Evolutionary conservation across 2,329 filamentous ascomycete genomes (phyloP).

Genomic region (Endothia cerciana): DNA sequence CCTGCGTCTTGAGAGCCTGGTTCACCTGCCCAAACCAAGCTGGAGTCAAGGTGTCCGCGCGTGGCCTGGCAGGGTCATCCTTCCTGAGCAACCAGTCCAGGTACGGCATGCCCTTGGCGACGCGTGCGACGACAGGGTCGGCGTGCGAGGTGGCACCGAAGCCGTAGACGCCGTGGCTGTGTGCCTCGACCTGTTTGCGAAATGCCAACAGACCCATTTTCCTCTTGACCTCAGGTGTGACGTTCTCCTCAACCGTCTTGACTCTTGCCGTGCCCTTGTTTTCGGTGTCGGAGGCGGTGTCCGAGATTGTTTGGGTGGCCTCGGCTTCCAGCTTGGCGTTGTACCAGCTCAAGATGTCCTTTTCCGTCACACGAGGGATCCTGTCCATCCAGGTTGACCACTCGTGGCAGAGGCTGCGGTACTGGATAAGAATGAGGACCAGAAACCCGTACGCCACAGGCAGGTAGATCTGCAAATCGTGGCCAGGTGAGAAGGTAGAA

Average conservation of each 20-base stretch:
- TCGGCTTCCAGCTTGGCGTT: conserved; percentile 36
- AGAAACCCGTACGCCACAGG: conserved; percentile 58
- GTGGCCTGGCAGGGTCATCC: conserved; percentile 35
- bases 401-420: conserved; percentile 56
- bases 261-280: conserved; percentile 14
- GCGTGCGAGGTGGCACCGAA: conserved; percentile 21
- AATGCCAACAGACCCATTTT: conserved; percentile 36
- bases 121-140: conserved; percentile 33
- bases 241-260: conserved; percentile 31
- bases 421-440: conserved; percentile 52
- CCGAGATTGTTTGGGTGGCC: conserved; percentile 2
- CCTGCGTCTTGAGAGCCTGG: conserved; percentile 40
- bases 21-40: conserved; percentile 43
- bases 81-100: conserved; percentile 43
- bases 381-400: conserved; percentile 63
- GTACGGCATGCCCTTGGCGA: conserved; percentile 39
- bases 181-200: conserved; percentile 41
- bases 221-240: conserved; percentile 29
- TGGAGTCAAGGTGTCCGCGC: conserved; percentile 38
- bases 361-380: conserved; percentile 52
- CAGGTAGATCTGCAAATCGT: conserved; percentile 61
- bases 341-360: conserved; percentile 56
- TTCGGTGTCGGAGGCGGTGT: background rate
- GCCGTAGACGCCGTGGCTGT: conserved; percentile 27
- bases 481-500: conserved; percentile 53